Percentiles rank a stretch among this genome's conserved stretches.
Conservation (phyloP, 2,329 filamentous ascomycete species). For the Akanthomyces uredinophilus region DNA sequence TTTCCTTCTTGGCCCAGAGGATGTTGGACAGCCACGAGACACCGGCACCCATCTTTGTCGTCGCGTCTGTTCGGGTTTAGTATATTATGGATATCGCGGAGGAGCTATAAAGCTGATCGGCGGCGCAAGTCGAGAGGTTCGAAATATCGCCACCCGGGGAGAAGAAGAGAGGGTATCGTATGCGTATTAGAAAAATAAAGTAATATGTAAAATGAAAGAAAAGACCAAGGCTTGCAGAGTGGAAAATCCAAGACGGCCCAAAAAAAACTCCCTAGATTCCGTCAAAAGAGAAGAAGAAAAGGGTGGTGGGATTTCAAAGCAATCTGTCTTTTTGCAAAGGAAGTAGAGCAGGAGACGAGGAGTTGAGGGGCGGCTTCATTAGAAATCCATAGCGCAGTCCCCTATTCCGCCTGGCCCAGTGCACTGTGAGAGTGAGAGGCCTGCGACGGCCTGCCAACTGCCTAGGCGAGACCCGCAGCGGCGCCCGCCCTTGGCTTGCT, state of each 20-base stretch:
- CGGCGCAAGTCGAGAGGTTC: background rate
- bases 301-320: background rate
- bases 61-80: background rate
- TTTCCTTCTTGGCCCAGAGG: constrained; percentile 93
- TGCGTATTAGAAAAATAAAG: constrained; percentile 11
- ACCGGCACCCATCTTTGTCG: constrained; percentile 54
- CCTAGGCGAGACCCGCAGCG: constrained; percentile 4
- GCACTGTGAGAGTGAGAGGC: background rate
- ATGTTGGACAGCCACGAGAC: constrained; percentile 67
- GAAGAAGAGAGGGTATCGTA: constrained; percentile 10
- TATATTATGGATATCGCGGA: background rate
- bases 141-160: constrained; percentile 1
- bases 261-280: background rate
- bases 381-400: constrained; percentile 6
- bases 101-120: background rate
- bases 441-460: background rate
- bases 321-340: background rate
- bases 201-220: background rate
- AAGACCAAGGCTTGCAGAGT: background rate
- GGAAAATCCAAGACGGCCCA: background rate
- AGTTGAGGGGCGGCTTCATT: constrained; percentile 10
- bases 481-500: background rate
- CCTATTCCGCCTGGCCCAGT: background rate
- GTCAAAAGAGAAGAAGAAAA: background rate
- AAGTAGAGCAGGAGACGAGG: background rate